Evolutionary conservation across 805 yeast genomes (phyloP).

Genomic region (Pichia membranifaciens): DNA sequence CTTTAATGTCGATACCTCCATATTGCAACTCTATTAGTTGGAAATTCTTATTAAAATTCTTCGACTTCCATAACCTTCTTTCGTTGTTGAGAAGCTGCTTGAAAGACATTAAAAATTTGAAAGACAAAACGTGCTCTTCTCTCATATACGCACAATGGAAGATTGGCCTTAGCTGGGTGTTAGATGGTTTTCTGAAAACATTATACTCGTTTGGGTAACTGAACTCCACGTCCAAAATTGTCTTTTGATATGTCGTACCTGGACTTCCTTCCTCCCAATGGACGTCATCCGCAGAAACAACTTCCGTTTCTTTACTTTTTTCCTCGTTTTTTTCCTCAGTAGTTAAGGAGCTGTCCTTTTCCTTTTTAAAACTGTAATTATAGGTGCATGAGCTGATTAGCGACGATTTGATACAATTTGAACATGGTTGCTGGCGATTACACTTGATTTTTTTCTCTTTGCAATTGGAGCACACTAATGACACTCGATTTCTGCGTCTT

Average conservation of each 20-base stretch:
- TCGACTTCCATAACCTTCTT: constrained; percentile 6
- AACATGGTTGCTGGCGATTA: constrained; percentile 16
- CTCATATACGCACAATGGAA: not conserved
- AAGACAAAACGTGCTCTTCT: not conserved
- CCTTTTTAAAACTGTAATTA: not conserved
- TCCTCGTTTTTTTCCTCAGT: not conserved
- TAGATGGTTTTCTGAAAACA: constrained; percentile 9
- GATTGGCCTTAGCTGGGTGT: constrained; percentile 2
- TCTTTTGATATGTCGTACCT: not conserved
- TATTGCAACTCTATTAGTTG: not conserved
- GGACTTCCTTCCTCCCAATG: not conserved
- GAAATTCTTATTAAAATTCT: not conserved
- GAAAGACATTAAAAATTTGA: not conserved
- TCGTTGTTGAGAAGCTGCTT: constrained; percentile 4
- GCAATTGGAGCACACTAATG: constrained; percentile 14
- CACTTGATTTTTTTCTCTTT: constrained; percentile 16
- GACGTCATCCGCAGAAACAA: not conserved
- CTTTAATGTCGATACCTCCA: no score
- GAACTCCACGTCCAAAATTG: constrained; percentile 3
- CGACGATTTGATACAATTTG: constrained; percentile 11
- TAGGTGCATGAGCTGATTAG: constrained; percentile 7
- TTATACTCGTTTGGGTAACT: not conserved
- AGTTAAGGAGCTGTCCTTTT: not conserved
- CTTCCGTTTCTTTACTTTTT: not conserved
- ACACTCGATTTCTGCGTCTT: constrained; percentile 11